Conservation (phyloP, 257 asterid species). For the Scutellaria minor region DNA sequence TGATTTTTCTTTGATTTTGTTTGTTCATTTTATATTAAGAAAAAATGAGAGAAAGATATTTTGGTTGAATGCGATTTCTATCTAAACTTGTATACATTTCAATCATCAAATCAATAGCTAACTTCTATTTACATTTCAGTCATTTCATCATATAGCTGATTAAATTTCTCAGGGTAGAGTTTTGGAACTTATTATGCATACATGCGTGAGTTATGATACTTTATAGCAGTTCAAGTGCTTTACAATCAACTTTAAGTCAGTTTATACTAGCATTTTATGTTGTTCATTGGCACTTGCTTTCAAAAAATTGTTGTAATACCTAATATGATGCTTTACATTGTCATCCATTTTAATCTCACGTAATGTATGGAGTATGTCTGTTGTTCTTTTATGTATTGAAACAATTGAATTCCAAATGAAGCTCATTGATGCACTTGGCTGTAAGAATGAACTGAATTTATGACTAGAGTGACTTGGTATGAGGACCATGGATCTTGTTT, state of each 20-base stretch:
- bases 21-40: no score
- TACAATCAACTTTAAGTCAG: background rate
- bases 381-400: constrained; percentile 17
- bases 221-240: background rate
- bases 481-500: background rate
- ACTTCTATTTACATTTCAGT: no score
- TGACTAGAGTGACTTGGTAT: background rate
- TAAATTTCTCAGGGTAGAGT: background rate
- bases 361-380: background rate
- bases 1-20: no score
- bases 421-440: background rate
- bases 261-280: background rate
- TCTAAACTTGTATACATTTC: no score
- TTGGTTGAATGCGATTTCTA: no score
- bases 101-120: no score
- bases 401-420: constrained; percentile 1
- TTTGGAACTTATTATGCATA: background rate
- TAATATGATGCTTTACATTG: constrained; percentile 10
- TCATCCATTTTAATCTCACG: background rate
- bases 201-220: background rate
- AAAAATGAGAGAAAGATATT: no score
- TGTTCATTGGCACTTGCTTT: background rate
- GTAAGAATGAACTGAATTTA: background rate
- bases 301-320: no score
- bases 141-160: background rate